Evolutionary conservation across 768 basidiomycete species (phyloP), one percentile per base, ranked within the genome.

Genomic region (Russula dissimulans): DNA sequence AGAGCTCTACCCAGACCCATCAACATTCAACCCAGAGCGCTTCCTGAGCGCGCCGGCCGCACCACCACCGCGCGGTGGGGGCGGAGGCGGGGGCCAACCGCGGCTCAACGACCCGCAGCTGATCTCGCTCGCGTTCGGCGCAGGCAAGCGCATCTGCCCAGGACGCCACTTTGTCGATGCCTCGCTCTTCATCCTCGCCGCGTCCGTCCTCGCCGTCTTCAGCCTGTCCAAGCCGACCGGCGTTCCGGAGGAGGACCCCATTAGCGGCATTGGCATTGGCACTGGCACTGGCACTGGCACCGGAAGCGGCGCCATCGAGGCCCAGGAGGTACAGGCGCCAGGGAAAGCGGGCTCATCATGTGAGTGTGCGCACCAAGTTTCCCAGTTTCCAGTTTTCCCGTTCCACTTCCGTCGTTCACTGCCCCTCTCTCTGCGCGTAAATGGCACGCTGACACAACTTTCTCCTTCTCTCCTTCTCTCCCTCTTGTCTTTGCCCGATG

Each of bases 21-120:
- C 69, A 34, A 36, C 36, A 0, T 71, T 72, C 54, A 65, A 62
- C 1, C 70, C 71, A 4, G 69, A 70, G 12, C 68, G 71, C n/a
- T 71, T 64, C 52, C 61, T 69, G 39, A 12, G 14, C 39, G 39
- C 10, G 34, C 7, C 34, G 34, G 10, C 39, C 39, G 10, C 12
- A 41, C 39, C 39, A 1, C 39, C 12, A 41, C 39, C 39, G 4
- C 5, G 39, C 14, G 39, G 15, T 10, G 39, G 39, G 9, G 39
- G 11, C 15, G 3, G 34, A 1, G 7, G 1, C 34, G 34, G 34
- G 1, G 34, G 1, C 7, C 10, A 5, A 5, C 7, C 34, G 34
- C 34, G 10, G 34, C 34, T 10, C 45, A 56, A 47, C 22, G 54
- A 54, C 11, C 54, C 54, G 6, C 32, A 47, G 3, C 6, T 11